phyloP scores from a whole-genome alignment of 2,329 filamentous ascomycete species.

The Epichloe amarillans region DNA sequence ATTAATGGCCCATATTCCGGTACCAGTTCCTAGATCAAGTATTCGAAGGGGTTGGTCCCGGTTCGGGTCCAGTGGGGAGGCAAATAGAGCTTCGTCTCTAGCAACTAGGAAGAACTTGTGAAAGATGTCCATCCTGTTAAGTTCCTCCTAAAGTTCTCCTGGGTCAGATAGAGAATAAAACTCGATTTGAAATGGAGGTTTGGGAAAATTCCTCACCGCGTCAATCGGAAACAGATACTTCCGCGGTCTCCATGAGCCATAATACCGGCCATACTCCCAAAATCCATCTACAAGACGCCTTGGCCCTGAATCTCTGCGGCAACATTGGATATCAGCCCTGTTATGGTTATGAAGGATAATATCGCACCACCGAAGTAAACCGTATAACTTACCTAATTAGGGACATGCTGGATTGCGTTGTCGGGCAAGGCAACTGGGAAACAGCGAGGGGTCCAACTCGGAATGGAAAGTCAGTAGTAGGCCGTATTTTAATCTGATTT shows the following conservation, averaged over 20 bases:
- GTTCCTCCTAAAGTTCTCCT: conserved; percentile 40
- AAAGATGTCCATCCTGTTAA: conserved; percentile 68
- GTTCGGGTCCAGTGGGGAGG: conserved; percentile 6
- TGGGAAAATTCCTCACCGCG: conserved; percentile 36
- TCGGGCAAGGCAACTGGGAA: neutral
- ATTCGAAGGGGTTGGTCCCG: conserved; percentile 23
- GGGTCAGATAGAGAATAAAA: neutral
- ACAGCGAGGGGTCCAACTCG: neutral
- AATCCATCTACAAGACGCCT: conserved; percentile 12
- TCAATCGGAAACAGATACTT: conserved; percentile 71
- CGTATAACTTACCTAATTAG: neutral
- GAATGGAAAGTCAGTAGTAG: neutral
- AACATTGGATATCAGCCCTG: neutral
- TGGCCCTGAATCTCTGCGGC: neutral
- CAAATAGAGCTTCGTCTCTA: conserved; percentile 30
- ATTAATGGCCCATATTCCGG: conserved; percentile 83
- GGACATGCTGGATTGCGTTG: neutral
- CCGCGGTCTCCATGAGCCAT: conserved; percentile 53
- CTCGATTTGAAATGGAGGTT: neutral
- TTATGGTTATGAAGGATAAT: neutral
- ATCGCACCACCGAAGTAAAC: no score
- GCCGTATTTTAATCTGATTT: neutral
- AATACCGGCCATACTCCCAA: conserved; percentile 54
- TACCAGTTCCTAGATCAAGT: conserved; percentile 67
- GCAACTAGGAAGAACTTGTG: conserved; percentile 63